Evolutionary conservation across 805 yeast species (phyloP), one percentile per base, ranked within the genome.

Genomic region (Kodamaea jinghongensis): DNA sequence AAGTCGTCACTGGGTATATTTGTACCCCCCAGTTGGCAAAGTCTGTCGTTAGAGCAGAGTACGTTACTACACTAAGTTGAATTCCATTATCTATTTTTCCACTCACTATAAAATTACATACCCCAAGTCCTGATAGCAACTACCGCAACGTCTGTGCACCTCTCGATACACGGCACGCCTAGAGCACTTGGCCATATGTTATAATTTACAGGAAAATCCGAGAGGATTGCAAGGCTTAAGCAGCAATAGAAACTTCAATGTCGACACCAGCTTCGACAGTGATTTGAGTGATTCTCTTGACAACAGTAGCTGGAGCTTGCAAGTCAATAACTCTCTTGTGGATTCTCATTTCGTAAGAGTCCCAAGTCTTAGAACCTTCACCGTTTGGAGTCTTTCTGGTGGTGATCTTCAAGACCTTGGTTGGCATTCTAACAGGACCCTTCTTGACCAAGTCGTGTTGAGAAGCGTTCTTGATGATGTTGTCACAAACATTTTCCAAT

Each of bases 321-420:
- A 93, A 82, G 79, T 90, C 96, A 67, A 93, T 88, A 75, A 88
- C 85, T 79, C 99, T 90, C 95, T 93, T 93, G 96, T 93, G 99
- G 82, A 93, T 89, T 86, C 97, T 91, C 96, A 93, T 86, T 82
- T 93, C 99, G 76, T 83, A 93, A 64, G 95, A 79, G 73, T 93
- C 99, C 97, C 97, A 93, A 65, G 99, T 93, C 91, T 93, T 93
- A 63, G 99, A 93, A 93, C 99, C 99, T 81, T 93, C 97, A 93
- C 99, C 99, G 76, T 95, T 95, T 68, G 99, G 99, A 70, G 99
- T 86, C 90, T 93, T 93, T 87, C 99, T 89, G 86, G 99, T 93
- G 78, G 95, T 80, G 78, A 93, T 80, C 77, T 86, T 88, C 69
- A 93, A 86, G 62, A 86, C 93, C 86, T 90, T 93, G 76, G 99